Conservation (phyloP, 371 early-diverging fungal species). For the Syncephalastrum sp. region DNA sequence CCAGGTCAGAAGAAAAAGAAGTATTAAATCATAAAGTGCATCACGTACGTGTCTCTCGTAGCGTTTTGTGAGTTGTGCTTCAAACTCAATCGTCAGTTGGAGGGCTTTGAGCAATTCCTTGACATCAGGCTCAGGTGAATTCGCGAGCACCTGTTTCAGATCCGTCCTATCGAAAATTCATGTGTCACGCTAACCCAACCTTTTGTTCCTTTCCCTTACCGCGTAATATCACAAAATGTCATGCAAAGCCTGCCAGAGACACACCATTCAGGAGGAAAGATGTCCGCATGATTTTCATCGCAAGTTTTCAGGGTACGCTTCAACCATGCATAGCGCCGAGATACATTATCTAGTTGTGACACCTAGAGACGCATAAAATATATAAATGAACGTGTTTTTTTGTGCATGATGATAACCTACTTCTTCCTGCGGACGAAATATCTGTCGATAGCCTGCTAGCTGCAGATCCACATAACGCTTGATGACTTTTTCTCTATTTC, state of each 20-base stretch:
- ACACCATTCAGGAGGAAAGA: constrained; percentile 85
- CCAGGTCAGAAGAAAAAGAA: not conserved
- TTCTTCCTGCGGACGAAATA: constrained; percentile 82
- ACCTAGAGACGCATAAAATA: constrained; percentile 36
- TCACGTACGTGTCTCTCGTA: constrained; percentile 53
- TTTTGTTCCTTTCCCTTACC: constrained; percentile 24
- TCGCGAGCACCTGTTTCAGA: constrained; percentile 51
- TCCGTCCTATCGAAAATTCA: constrained; percentile 33
- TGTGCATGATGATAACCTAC: constrained; percentile 25
- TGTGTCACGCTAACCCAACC: too few species aligned
- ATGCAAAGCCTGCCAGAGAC: constrained; percentile 70
- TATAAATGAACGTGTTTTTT: not conserved
- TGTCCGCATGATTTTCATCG: constrained; percentile 80
- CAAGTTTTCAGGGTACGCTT: constrained; percentile 81
- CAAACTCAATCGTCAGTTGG: constrained; percentile 87
- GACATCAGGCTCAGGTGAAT: constrained; percentile 56
- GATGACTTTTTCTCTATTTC: constrained; percentile 49
- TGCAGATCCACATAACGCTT: constrained; percentile 84
- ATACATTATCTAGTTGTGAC: constrained; percentile 80
- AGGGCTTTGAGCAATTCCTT: constrained; percentile 72
- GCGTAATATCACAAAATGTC: constrained; percentile 82
- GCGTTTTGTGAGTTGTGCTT: constrained; percentile 75
- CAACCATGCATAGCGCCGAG: constrained; percentile 92
- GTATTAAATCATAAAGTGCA: not conserved
- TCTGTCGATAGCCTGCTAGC: constrained; percentile 78